phyloP scores from a whole-genome alignment of 257 asterid genomes.

The Solanum rostratum region DNA sequence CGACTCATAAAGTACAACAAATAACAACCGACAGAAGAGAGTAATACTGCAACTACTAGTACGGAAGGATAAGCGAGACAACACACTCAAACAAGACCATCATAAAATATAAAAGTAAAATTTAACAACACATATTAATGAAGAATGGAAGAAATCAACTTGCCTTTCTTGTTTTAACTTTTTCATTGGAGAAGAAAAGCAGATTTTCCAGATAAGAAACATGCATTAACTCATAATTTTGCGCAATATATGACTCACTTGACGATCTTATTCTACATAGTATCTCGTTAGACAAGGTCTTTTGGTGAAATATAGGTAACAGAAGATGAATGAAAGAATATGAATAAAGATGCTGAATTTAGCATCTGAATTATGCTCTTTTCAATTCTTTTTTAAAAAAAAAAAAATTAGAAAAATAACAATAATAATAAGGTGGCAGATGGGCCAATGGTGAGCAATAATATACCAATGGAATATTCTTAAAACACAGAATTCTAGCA shows the following conservation, averaged over 20 bases:
- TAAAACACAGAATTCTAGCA: slow-evolving; percentile 4
- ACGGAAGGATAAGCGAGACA: not conserved
- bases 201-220: not conserved
- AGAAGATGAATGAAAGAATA: not conserved
- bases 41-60: not conserved
- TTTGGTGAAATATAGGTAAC: not conserved
- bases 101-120: not conserved
- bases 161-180: not conserved
- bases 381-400: not conserved
- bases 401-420: not conserved
- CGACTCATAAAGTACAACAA: not conserved
- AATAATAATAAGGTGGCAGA: not conserved
- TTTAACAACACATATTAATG: not conserved
- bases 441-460: slow-evolving; percentile 9
- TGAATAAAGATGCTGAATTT: not conserved
- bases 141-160: not conserved
- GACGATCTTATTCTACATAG: too few species aligned
- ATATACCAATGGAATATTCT: slow-evolving; percentile 59
- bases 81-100: not conserved
- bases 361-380: not conserved
- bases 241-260: too few species aligned
- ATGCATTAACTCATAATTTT: not conserved
- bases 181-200: not conserved
- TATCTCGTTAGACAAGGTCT: too few species aligned
- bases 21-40: not conserved